A percentile compares a stretch with the other conserved stretches of the same genome.
Evolutionary conservation across 371 early-diverging fungal species (phyloP).

Genomic region (Mortierella sp.): DNA sequence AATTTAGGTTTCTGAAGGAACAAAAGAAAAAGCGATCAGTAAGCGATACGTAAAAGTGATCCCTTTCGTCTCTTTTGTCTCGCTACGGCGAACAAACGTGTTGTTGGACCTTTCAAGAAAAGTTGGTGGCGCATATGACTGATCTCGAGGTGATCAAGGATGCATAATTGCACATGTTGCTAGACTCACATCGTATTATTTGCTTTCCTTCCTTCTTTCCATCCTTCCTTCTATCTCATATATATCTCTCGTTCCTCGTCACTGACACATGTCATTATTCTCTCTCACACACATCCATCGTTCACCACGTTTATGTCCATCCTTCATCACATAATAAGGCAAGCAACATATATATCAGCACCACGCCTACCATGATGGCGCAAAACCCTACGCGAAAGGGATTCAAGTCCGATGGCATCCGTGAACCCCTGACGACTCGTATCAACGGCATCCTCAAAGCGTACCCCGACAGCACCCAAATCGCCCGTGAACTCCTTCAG

Average conservation of each 20-base stretch:
- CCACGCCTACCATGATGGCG: neutral
- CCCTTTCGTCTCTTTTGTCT: no score
- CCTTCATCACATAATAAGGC: no score
- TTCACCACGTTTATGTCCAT: no score
- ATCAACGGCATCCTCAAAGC: conserved; percentile 56
- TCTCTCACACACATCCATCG: neutral
- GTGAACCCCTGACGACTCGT: conserved; percentile 54
- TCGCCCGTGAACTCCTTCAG: conserved; percentile 58
- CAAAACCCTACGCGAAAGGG: neutral
- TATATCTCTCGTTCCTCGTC: neutral
- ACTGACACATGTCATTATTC: no score
- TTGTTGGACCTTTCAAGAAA: no score
- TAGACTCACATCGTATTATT: no score
- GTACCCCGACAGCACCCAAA: conserved; percentile 60
- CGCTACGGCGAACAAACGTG: no score
- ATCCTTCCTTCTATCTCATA: neutral
- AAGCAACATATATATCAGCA: neutral
- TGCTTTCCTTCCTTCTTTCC: neutral
- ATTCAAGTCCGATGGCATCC: conserved; percentile 19
- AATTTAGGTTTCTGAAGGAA: neutral
- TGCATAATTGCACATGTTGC: neutral
- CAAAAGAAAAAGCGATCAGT: no score
- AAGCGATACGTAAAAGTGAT: no score
- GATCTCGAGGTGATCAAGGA: no score
- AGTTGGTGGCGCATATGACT: no score